Conservation (phyloP, 169 alveolate genomes). For the Fabrea salina region DNA sequence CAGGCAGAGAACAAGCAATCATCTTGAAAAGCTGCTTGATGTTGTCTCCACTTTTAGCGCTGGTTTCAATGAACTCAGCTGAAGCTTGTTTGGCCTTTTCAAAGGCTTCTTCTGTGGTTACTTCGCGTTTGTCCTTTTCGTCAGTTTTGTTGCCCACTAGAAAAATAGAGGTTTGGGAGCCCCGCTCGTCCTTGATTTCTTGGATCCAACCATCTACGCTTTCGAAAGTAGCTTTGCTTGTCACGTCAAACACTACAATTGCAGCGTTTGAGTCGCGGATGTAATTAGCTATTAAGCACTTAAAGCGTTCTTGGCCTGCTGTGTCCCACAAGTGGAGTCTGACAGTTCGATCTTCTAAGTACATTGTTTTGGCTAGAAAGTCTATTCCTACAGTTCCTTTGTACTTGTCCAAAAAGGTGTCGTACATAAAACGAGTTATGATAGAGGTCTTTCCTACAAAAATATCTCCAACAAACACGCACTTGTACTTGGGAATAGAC, state of each 20-base stretch:
- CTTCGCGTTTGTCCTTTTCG: slow-evolving; percentile 57
- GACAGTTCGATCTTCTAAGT: slow-evolving; percentile 93
- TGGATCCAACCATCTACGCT: slow-evolving; percentile 94
- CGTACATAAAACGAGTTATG: slow-evolving; percentile 96
- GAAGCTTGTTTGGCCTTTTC: not conserved
- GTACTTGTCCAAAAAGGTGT: slow-evolving; percentile 93
- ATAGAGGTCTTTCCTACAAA: slow-evolving; percentile 98
- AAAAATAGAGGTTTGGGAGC: slow-evolving; percentile 49
- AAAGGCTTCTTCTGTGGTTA: slow-evolving; percentile 49
- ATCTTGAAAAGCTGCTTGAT: slow-evolving; percentile 86
- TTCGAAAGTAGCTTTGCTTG: slow-evolving; percentile 82
- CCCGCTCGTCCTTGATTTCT: slow-evolving; percentile 88
- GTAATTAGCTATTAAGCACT: slow-evolving; percentile 94
- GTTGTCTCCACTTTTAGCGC: slow-evolving; percentile 91
- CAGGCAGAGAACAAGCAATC: slow-evolving; percentile 77
- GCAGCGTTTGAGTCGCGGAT: slow-evolving; percentile 97
- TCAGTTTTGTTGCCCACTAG: slow-evolving; percentile 77
- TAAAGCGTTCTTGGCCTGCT: slow-evolving; percentile 98
- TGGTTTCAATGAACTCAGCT: not conserved
- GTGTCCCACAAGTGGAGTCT: slow-evolving; percentile 98
- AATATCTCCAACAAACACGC: slow-evolving; percentile 94
- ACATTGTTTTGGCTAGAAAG: slow-evolving; percentile 93
- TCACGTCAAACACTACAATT: slow-evolving; percentile 93
- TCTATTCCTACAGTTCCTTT: slow-evolving; percentile 97
- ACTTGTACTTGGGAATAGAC: slow-evolving; percentile 77